Conservation (phyloP, 306 rosid genomes). For the Rosa lucieae region DNA sequence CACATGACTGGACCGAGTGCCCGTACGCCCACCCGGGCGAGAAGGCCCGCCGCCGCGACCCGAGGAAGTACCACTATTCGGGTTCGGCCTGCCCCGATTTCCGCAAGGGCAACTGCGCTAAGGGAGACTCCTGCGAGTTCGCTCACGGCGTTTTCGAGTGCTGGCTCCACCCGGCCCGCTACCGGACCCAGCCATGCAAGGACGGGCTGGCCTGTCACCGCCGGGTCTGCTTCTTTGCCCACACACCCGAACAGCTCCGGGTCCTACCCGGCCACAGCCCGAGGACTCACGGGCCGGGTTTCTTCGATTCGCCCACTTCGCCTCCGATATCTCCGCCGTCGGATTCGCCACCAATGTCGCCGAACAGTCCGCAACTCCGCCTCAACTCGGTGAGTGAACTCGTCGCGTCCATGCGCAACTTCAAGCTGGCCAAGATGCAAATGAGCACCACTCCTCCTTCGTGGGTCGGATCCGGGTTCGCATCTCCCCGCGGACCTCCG, state of each 20-base stretch:
- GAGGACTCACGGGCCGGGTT: slow-evolving; percentile 18
- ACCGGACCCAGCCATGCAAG: slow-evolving; percentile 85
- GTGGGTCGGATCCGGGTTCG: slow-evolving; percentile 35
- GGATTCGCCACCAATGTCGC: slow-evolving; percentile 58
- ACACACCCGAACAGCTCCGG: slow-evolving; percentile 74
- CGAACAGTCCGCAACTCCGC: slow-evolving; percentile 30
- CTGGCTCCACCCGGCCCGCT: slow-evolving; percentile 94
- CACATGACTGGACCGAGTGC: slow-evolving; percentile 93
- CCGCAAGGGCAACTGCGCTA: slow-evolving; percentile 63
- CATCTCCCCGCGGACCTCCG: slow-evolving; percentile 32
- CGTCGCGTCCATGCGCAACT: slow-evolving; percentile 41
- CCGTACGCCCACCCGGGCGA: slow-evolving; percentile 92
- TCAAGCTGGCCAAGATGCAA: slow-evolving; percentile 39
- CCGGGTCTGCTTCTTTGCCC: slow-evolving; percentile 88
- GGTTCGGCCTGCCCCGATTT: slow-evolving; percentile 72
- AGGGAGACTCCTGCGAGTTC: slow-evolving; percentile 74
- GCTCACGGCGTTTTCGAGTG: slow-evolving; percentile 96
- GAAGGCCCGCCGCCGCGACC: slow-evolving; percentile 94
- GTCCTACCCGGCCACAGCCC: slow-evolving; percentile 37
- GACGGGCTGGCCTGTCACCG: slow-evolving; percentile 72
- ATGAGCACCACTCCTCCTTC: slow-evolving; percentile 22
- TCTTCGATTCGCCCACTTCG: slow-evolving; percentile 30
- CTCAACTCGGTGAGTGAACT: slow-evolving; percentile 34
- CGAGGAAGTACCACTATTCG: slow-evolving; percentile 65
- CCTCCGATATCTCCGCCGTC: slow-evolving; percentile 43